Conservation (phyloP, 2,329 filamentous ascomycete species). For the Diaporthe destruens region DNA sequence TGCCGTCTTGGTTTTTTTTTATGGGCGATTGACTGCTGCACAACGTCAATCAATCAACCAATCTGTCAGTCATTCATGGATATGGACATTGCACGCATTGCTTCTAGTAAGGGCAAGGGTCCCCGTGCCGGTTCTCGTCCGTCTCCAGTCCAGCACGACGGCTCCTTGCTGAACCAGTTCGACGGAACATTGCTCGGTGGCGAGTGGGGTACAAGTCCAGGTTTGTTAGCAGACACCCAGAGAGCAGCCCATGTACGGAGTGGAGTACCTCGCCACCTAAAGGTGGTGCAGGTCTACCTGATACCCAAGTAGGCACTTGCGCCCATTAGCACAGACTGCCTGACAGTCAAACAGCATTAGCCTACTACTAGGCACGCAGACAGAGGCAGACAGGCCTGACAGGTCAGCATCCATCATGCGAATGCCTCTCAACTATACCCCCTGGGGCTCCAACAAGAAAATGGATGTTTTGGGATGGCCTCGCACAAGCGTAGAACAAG, state of each 20-base stretch:
- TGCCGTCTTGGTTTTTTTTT: slow-evolving; percentile 27
- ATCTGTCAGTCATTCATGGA: no score
- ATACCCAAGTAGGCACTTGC: neutral
- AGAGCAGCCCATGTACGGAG: neutral
- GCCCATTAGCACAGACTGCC: neutral
- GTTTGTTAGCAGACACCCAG: neutral
- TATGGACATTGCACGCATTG: slow-evolving; percentile 3
- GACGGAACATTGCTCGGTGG: slow-evolving; percentile 12
- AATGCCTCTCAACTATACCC: neutral
- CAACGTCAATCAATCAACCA: neutral
- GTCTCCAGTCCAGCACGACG: slow-evolving; percentile 2
- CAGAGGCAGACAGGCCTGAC: neutral
- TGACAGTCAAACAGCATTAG: no score
- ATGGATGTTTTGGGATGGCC: neutral
- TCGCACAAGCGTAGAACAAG: slow-evolving; percentile 7
- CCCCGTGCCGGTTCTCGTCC: neutral
- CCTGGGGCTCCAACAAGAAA: neutral
- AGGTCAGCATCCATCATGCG: neutral
- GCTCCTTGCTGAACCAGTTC: slow-evolving; percentile 12
- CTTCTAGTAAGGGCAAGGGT: slow-evolving; percentile 25
- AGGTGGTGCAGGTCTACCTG: neutral
- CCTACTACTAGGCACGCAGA: neutral
- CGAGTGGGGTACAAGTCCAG: slow-evolving; percentile 1
- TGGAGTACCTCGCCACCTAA: neutral
- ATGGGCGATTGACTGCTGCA: neutral